Percentiles rank a stretch among this genome's conserved stretches.
phyloP scores from a whole-genome alignment of 2,329 filamentous ascomycete genomes.

The Ceratocystis ficicola region DNA sequence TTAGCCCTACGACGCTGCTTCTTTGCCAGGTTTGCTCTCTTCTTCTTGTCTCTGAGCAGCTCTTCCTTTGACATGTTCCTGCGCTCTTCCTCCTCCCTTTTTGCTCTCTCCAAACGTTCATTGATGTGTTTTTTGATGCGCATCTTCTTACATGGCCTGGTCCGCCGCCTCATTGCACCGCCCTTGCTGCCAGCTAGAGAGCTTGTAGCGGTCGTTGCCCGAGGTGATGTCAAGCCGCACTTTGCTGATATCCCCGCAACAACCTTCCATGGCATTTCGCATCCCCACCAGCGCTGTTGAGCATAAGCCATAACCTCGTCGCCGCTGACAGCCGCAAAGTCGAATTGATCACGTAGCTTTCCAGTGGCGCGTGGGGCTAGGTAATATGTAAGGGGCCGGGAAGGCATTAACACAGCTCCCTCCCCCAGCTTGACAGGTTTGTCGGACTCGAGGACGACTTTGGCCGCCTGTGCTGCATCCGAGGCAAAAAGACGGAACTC shows the following conservation, averaged over 20 bases:
- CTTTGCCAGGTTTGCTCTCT: conserved; percentile 47
- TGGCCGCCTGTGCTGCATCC: conserved; percentile 34
- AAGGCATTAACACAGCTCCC: conserved; percentile 29
- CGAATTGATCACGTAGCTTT: conserved; percentile 26
- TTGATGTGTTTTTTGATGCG: conserved; percentile 41
- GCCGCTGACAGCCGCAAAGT: conserved; percentile 37
- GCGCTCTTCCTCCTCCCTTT: conserved; percentile 31
- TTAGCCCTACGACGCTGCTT: conserved; percentile 48
- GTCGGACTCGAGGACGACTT: conserved; percentile 40
- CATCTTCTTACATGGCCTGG: conserved; percentile 44
- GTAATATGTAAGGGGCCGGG: conserved; percentile 39
- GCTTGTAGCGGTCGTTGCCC: conserved; percentile 14
- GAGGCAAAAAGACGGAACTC: conserved; percentile 46
- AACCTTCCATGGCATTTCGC: conserved; percentile 50
- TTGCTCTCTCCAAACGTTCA: conserved; percentile 34
- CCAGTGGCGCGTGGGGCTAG: conserved; percentile 32
- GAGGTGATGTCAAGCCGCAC: conserved; percentile 25
- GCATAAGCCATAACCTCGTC: conserved; percentile 39
- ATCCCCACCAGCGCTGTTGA: conserved; percentile 40
- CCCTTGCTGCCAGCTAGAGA: not conserved
- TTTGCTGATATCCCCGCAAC: conserved; percentile 32
- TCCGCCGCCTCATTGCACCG: conserved; percentile 19
- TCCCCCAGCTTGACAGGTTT: conserved; percentile 28
- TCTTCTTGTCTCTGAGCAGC: conserved; percentile 45
- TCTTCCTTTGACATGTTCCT: conserved; percentile 37